Percentiles rank a stretch among this genome's conserved stretches.
These are phyloP conservation scores for Cyclotella sp. DNA, from an alignment of 108 stramenopile genomes.

Conservation along the genomic window DNA sequence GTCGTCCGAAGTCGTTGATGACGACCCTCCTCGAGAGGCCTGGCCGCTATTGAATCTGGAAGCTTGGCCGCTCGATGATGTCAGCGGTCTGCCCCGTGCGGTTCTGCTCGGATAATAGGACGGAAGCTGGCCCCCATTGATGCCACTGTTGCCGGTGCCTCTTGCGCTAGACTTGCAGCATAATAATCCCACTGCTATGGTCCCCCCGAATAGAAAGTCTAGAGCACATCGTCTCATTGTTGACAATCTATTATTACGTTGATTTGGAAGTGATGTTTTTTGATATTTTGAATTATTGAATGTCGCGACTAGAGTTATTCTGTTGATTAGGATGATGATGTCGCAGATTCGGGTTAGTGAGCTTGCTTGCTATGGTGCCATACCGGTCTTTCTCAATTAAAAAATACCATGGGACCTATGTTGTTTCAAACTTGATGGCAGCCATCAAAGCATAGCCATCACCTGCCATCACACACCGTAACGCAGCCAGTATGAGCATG, in stretches of 20 bases:
- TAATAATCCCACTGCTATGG: constrained; percentile 9
- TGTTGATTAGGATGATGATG: not conserved
- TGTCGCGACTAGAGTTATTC: not conserved
- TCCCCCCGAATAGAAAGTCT: constrained; percentile 13
- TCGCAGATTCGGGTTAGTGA: too few relatives aligned
- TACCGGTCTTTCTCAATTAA: too few relatives aligned
- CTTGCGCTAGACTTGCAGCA: constrained; percentile 3
- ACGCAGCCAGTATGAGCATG: too few relatives aligned
- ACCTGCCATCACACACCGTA: too few relatives aligned
- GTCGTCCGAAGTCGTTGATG: constrained; percentile 24
- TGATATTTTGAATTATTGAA: not conserved
- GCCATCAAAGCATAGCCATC: too few relatives aligned
- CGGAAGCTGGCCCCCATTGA: not conserved
- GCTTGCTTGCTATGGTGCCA: too few relatives aligned
- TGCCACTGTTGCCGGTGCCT: constrained; percentile 7
- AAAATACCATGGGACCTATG: too few relatives aligned
- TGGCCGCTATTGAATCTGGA: not conserved
- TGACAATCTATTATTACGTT: not conserved
- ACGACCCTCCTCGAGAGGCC: not conserved
- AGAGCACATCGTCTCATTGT: constrained; percentile 23
- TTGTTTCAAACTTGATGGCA: too few relatives aligned
- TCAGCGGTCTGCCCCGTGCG: constrained; percentile 2
- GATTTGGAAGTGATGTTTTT: constrained; percentile 5
- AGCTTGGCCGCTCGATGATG: constrained; percentile 1
- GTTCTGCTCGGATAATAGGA: constrained; percentile 3